Evolutionary conservation across 2,329 filamentous ascomycete species (phyloP).

Genomic region (Aschersonia sp.): DNA sequence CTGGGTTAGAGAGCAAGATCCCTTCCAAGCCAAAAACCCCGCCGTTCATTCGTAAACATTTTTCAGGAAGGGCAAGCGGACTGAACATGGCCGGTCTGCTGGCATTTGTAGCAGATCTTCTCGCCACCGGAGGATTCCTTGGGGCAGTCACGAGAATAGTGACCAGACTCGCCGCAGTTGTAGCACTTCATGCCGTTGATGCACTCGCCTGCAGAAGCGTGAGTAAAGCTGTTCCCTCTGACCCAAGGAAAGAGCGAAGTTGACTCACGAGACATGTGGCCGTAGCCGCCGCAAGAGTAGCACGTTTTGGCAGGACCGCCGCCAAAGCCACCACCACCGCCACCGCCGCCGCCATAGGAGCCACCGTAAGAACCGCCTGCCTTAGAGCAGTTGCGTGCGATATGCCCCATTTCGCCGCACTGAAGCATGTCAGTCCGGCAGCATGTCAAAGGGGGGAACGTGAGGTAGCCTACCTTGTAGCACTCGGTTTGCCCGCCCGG

Average conservation of each 20-base stretch:
- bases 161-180: conserved; percentile 91
- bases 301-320: conserved; percentile 63
- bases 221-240: conserved; percentile 7
- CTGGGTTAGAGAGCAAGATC: conserved; percentile 8
- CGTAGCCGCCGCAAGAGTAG: conserved; percentile 95
- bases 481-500: conserved; percentile 51
- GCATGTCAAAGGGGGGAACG: not conserved
- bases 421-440: conserved; percentile 12
- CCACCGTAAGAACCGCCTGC: conserved; percentile 33
- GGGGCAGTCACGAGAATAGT: conserved; percentile 91
- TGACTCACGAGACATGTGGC: conserved; percentile 79
- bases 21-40: conserved; percentile 8
- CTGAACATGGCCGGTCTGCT: conserved; percentile 78
- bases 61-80: conserved; percentile 69
- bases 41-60: conserved; percentile 2
- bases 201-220: conserved; percentile 53
- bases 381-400: conserved; percentile 79
- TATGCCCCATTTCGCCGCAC: conserved; percentile 93
- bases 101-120: conserved; percentile 97
- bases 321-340: conserved; percentile 20
- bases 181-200: conserved; percentile 99
- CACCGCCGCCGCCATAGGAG: conserved; percentile 20
- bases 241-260: not conserved
- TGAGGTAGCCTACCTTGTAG: conserved; percentile 53
- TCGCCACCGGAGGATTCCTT: conserved; percentile 76